Evolutionary conservation across 345 rosid species (phyloP).

Genomic region (Acer negundo): DNA sequence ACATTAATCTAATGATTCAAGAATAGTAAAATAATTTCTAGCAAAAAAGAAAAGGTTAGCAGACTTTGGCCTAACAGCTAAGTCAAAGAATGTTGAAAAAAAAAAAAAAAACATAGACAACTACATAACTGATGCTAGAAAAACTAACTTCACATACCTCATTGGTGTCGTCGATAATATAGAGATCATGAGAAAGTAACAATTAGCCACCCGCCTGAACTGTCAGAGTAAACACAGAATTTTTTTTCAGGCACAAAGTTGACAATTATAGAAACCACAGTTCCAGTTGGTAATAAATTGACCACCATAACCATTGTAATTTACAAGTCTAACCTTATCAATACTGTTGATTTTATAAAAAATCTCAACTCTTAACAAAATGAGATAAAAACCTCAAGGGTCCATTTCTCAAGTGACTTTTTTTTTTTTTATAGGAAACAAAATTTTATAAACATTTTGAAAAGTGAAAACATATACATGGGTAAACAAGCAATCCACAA

Average conservation of each 20-base stretch:
- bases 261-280: constrained; percentile 1
- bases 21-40: too few species aligned
- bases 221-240: constrained; percentile 52
- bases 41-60: neutral
- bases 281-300: neutral
- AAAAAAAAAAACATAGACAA: neutral
- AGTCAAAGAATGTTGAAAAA: neutral
- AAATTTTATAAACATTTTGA: too few species aligned
- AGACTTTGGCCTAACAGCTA: neutral
- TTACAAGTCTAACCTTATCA: neutral
- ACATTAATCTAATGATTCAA: too few species aligned
- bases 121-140: neutral
- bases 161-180: constrained; percentile 93
- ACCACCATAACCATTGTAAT: neutral
- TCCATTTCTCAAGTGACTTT: neutral
- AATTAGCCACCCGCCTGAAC: constrained; percentile 99
- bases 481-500: too few species aligned
- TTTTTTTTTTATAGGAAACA: too few species aligned
- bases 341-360: neutral
- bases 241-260: constrained; percentile 32
- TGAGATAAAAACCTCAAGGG: neutral
- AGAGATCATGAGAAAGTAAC: constrained; percentile 92
- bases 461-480: too few species aligned
- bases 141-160: constrained; percentile 51
- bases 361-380: neutral